Evolutionary conservation across 169 alveolate species (phyloP), one percentile per base, ranked within the genome.

Genomic region (Toxoplasma gondii): DNA sequence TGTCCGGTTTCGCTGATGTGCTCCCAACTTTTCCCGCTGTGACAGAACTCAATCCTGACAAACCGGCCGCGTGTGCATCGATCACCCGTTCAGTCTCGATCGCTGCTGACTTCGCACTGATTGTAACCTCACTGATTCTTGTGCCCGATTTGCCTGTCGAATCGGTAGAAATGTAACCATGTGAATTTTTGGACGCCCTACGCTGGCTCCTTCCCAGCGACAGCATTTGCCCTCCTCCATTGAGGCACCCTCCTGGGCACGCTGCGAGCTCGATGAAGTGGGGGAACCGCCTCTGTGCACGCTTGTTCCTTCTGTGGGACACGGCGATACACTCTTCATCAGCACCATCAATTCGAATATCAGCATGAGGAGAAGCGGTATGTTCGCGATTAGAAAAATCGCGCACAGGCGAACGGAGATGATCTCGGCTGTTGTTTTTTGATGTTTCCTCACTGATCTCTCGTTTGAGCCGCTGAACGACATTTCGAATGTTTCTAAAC

Each of bases 201-300:
- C 34, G 34, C 78, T 64, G 34, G 78, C 12, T 64, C 29, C 78
- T 31, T 31, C 34, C 24, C 36, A 17, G 78, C 34, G 78, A 88
- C 41, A 88, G 58, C 1, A 38, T 17, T 82, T 98, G 97, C 10
- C 99, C 99, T 24, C 98, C 99, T 81, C 99, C 99, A 94, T 97
- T 97, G 0, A 98, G 93, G 81, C 99, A 98, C 39, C 99, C 99
- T 16, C 98, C 97, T 24, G 99, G 99, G 94, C 99, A 98, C 12
- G 99, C 99, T 98, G 97, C 98, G 27, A 98, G 94, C 96, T 98
- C 99, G 34, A 98, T 96, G 92, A 97, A 97, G 81, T 97, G 98
- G 41, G 94, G 94, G 16, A 58, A 70, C 82, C 41, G 93, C 29
- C 31, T 69, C 88, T 24, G 81, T 39, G 49, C 53, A 58, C 45